Evolutionary conservation across 2,329 filamentous ascomycete species (phyloP).

Genomic region (Zymoseptoria tritici): DNA sequence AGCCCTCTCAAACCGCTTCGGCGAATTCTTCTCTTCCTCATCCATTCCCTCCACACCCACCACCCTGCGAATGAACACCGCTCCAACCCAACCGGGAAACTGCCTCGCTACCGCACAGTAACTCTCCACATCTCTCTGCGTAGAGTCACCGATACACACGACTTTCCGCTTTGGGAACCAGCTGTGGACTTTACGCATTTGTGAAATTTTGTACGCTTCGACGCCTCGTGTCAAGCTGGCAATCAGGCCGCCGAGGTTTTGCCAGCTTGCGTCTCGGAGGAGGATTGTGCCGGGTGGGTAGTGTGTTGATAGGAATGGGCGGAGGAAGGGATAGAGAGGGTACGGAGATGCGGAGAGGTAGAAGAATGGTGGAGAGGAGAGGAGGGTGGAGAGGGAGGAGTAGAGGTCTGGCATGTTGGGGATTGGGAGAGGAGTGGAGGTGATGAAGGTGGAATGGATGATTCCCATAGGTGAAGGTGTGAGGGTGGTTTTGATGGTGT

Average conservation of each 20-base stretch:
- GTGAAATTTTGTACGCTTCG: constrained; percentile 75
- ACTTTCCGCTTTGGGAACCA: constrained; percentile 76
- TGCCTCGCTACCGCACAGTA: constrained; percentile 71
- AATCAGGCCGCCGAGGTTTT: constrained; percentile 72
- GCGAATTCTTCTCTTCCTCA: constrained; percentile 60
- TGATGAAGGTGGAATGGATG: constrained; percentile 73
- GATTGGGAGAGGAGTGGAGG: constrained; percentile 58
- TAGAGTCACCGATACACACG: constrained; percentile 82
- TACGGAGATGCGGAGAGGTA: constrained; percentile 93
- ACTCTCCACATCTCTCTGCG: constrained; percentile 82
- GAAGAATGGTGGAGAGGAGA: constrained; percentile 68
- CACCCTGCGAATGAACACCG: constrained; percentile 81
- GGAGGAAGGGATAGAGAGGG: constrained; percentile 84
- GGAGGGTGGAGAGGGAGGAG: constrained; percentile 49
- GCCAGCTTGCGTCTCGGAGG: constrained; percentile 77
- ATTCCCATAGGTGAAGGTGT: constrained; percentile 76
- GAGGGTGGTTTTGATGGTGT: constrained; percentile 87
- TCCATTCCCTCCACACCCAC: constrained; percentile 65
- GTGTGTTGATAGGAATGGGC: constrained; percentile 59
- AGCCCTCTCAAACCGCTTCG: constrained; percentile 70
- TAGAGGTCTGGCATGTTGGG: constrained; percentile 82
- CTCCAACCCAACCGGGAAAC: constrained; percentile 67
- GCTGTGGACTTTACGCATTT: constrained; percentile 66
- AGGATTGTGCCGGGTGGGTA: constrained; percentile 76
- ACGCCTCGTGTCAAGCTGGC: constrained; percentile 73